Evolutionary conservation across 345 rosid species (phyloP).

Genomic region (Melaleuca alternifolia): DNA sequence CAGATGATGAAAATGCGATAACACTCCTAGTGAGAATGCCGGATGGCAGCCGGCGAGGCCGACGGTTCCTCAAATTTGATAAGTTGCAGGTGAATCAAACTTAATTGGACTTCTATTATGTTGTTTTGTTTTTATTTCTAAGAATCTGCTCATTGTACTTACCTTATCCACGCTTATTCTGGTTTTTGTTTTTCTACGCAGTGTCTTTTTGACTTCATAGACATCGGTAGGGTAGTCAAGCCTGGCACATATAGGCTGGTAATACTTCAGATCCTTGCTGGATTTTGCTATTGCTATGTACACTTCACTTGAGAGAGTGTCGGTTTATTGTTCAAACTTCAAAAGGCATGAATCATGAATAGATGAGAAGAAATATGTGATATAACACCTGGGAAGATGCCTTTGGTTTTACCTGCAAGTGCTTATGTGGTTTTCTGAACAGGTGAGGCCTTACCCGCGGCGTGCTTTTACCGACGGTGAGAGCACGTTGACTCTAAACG

Average conservation of each 20-base stretch:
- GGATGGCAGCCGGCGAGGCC: conserved; percentile 84
- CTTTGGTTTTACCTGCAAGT: background rate
- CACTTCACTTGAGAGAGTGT: background rate
- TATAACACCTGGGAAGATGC: background rate
- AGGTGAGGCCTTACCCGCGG: conserved; percentile 99
- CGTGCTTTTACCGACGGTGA: conserved; percentile 85
- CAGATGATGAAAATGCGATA: conserved; percentile 76
- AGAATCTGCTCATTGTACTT: background rate
- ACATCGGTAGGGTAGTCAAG: conserved; percentile 73
- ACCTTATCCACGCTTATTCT: background rate
- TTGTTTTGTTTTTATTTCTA: background rate
- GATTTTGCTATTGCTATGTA: background rate
- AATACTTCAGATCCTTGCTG: conserved; percentile 5
- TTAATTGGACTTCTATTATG: background rate
- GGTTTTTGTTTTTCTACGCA: conserved; percentile 24
- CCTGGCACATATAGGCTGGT: conserved; percentile 93
- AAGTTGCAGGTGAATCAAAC: conserved; percentile 48
- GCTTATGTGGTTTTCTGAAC: conserved; percentile 6
- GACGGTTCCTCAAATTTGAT: conserved; percentile 82
- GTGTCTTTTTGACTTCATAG: conserved; percentile 91
- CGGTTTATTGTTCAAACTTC: background rate
- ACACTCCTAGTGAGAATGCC: conserved; percentile 92
- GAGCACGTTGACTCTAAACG: conserved; percentile 47
- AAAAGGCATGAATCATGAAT: background rate
- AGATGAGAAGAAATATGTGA: background rate